These are phyloP conservation scores for Magnusiomyces ingens DNA, from an alignment of 1,139 yeast genomes.

Conservation along the genomic window DNA sequence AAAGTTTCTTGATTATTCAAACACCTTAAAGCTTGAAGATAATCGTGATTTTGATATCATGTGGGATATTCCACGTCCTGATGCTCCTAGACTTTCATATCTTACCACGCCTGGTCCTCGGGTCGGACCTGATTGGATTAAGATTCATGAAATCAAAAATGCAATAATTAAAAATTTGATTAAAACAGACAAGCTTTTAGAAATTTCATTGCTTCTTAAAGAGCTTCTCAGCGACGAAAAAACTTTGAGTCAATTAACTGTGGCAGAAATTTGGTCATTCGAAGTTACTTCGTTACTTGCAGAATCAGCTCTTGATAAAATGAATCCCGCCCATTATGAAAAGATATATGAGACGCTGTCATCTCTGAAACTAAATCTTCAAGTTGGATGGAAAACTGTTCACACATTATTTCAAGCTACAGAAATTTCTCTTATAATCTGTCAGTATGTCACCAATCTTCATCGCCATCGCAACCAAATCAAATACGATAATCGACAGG, in stretches of 20 bases:
- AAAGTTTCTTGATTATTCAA: constrained; percentile 9
- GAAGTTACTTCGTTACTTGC: constrained; percentile 21
- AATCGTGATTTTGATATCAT: constrained; percentile 29
- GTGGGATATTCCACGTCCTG: constrained; percentile 19
- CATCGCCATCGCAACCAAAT: constrained; percentile 17
- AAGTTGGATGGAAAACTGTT: constrained; percentile 9
- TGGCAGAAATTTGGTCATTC: constrained; percentile 35
- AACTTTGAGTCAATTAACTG: constrained; percentile 22
- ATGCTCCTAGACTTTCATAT: constrained; percentile 14
- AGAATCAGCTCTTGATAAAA: constrained; percentile 17
- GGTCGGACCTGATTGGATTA: constrained; percentile 23
- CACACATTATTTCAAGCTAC: constrained; percentile 28
- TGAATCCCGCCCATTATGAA: constrained; percentile 14
- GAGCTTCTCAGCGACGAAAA: neutral
- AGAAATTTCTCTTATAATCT: constrained; percentile 27
- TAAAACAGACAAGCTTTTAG: constrained; percentile 10
- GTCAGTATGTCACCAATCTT: neutral
- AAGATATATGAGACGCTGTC: constrained; percentile 12
- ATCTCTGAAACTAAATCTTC: constrained; percentile 6
- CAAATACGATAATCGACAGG: constrained; percentile 13
- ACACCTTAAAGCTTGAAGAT: constrained; percentile 19
- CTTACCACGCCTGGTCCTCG: constrained; percentile 22
- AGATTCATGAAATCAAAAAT: constrained; percentile 21
- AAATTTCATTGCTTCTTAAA: neutral
- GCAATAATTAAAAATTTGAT: constrained; percentile 21